phyloP scores from a whole-genome alignment of 805 yeast species.

The Lachancea cidri region DNA sequence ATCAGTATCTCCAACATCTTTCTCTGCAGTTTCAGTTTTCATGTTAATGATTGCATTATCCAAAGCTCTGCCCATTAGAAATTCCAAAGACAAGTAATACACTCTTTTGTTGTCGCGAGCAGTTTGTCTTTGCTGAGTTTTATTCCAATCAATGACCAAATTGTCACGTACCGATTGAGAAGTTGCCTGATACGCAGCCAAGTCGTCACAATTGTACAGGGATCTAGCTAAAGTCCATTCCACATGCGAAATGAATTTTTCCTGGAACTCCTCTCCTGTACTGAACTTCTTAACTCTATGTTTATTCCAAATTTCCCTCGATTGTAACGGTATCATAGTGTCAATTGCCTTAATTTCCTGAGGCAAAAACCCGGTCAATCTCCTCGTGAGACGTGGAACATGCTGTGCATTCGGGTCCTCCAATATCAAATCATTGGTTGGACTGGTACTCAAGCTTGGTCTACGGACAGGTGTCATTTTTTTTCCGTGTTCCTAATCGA shows the following conservation, averaged over 20 bases:
- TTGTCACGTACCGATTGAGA: constrained; percentile 75
- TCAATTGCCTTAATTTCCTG: constrained; percentile 82
- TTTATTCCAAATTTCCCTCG: constrained; percentile 74
- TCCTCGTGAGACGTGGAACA: constrained; percentile 50
- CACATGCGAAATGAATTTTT: constrained; percentile 73
- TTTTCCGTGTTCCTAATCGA: neutral
- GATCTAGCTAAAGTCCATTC: constrained; percentile 91
- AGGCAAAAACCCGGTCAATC: constrained; percentile 88
- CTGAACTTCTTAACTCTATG: constrained; percentile 50
- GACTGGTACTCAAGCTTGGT: constrained; percentile 14
- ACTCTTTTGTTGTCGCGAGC: constrained; percentile 77
- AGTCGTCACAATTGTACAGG: constrained; percentile 82
- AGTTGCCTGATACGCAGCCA: constrained; percentile 91
- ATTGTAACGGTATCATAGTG: constrained; percentile 70
- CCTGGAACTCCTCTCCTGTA: constrained; percentile 55
- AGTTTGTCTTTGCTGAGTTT: constrained; percentile 87
- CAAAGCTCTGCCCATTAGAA: constrained; percentile 90
- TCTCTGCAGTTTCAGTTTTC: constrained; percentile 35
- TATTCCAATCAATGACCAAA: constrained; percentile 81
- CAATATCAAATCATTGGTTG: constrained; percentile 27
- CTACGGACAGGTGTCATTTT: constrained; percentile 16
- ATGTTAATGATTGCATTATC: constrained; percentile 89
- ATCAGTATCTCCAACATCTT: constrained; percentile 7
- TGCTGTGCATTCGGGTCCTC: constrained; percentile 34
- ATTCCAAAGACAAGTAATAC: constrained; percentile 82